Evolutionary conservation across 495 filamentous ascomycete genomes (phyloP).

Genomic region (Trichoderma gamsii): DNA sequence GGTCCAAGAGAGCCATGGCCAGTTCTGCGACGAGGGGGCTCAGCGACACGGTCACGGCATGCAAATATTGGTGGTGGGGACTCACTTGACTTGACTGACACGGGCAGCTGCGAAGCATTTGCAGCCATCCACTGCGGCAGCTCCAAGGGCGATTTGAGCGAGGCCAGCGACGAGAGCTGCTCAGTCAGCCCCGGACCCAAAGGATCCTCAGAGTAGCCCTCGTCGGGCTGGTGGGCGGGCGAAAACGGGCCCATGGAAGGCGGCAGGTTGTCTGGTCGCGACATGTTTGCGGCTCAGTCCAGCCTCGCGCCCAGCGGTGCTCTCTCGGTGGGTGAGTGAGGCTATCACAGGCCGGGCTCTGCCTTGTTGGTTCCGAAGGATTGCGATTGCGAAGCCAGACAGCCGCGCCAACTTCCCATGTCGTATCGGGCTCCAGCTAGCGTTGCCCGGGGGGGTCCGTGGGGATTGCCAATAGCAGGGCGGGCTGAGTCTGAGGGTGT

Average conservation of each 20-base stretch:
- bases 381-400: slow-evolving; percentile 1
- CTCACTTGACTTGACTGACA: slow-evolving; percentile 45
- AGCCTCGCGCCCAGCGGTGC: neutral
- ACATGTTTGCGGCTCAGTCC: slow-evolving; percentile 1
- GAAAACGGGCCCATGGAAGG: slow-evolving; percentile 32
- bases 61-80: too few species aligned
- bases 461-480: neutral
- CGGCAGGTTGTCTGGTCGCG: neutral
- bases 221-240: slow-evolving; percentile 42
- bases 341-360: neutral
- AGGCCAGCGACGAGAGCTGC: slow-evolving; percentile 23
- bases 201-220: slow-evolving; percentile 55
- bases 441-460: neutral
- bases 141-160: slow-evolving; percentile 25
- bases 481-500: neutral
- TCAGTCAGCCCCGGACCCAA: slow-evolving; percentile 32
- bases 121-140: slow-evolving; percentile 40
- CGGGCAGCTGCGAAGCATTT: slow-evolving; percentile 40
- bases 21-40: slow-evolving; percentile 38
- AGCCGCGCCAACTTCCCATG: slow-evolving; percentile 1
- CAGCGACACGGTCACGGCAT: slow-evolving; percentile 3
- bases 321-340: neutral
- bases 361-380: neutral
- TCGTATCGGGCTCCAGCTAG: slow-evolving; percentile 3
- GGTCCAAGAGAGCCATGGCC: slow-evolving; percentile 59